phyloP scores from a whole-genome alignment of 495 filamentous ascomycete genomes.

The Penicillium goetzii region DNA sequence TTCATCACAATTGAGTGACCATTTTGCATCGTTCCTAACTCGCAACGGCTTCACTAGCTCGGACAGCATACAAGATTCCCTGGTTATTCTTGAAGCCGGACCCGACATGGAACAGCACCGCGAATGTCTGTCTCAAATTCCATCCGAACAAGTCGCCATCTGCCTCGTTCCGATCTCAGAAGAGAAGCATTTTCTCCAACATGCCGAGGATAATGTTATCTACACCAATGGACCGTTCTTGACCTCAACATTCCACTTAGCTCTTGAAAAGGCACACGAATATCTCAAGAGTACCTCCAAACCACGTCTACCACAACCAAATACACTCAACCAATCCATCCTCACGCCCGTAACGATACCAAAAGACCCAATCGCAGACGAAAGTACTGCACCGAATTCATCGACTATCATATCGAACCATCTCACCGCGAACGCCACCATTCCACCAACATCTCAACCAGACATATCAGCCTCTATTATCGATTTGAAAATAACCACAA shows the following conservation, averaged over 20 bases:
- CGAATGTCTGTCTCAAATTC: constrained; percentile 7
- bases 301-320: neutral
- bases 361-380: neutral
- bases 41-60: constrained; percentile 6
- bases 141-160: constrained; percentile 16
- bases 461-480: neutral
- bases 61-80: neutral
- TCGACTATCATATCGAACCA: neutral
- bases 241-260: constrained; percentile 1
- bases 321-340: neutral
- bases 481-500: neutral
- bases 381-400: neutral
- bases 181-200: neutral
- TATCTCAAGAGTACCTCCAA: neutral
- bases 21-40: neutral
- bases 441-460: neutral
- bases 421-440: neutral
- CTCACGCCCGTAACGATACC: neutral
- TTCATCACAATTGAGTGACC: neutral
- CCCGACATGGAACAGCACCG: constrained; percentile 12
- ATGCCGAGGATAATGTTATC: constrained; percentile 3
- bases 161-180: constrained; percentile 19
- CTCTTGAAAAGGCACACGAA: constrained; percentile 7
- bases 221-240: constrained; percentile 8
- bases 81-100: constrained; percentile 16